Conservation (phyloP, 768 basidiomycete genomes). For the Mycena floridula region DNA sequence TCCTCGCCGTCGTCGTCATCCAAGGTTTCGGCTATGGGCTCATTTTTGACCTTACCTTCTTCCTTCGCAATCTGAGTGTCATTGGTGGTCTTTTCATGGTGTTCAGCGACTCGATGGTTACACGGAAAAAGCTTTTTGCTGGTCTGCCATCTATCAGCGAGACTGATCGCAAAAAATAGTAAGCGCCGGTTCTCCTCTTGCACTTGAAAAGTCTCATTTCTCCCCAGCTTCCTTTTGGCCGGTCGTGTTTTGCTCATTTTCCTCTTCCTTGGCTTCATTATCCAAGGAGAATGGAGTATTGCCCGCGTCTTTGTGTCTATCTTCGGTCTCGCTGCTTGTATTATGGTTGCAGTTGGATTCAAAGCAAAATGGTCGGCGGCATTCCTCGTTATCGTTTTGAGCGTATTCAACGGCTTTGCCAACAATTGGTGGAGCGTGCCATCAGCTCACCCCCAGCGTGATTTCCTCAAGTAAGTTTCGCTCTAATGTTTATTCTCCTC, state of each 20-base stretch:
- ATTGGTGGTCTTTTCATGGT: conserved; percentile 99
- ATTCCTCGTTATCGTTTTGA: conserved; percentile 89
- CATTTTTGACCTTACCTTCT: conserved; percentile 99
- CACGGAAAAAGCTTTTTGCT: conserved; percentile 82
- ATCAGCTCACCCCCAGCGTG: conserved; percentile 87
- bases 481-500: background rate
- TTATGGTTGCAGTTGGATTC: conserved; percentile 97
- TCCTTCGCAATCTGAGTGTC: conserved; percentile 97
- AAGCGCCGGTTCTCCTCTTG: conserved; percentile 21
- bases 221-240: conserved; percentile 94
- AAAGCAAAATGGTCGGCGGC: conserved; percentile 98
- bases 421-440: conserved; percentile 99
- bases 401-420: conserved; percentile 94
- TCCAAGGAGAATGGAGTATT: conserved; percentile 90
- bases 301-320: conserved; percentile 83
- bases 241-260: conserved; percentile 97
- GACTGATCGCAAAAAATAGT: conserved; percentile 99
- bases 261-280: conserved; percentile 96
- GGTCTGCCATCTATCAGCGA: conserved; percentile 88
- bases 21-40: conserved; percentile 99
- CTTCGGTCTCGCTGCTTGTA: conserved; percentile 84
- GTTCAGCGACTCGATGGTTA: conserved; percentile 91
- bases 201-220: too few species aligned
- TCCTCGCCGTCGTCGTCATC: conserved; percentile 85
- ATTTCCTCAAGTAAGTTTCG: conserved; percentile 89